Evolutionary conservation across 352 stramenopile genomes (phyloP).

Genomic region (Globisporangium megalacanthum): DNA sequence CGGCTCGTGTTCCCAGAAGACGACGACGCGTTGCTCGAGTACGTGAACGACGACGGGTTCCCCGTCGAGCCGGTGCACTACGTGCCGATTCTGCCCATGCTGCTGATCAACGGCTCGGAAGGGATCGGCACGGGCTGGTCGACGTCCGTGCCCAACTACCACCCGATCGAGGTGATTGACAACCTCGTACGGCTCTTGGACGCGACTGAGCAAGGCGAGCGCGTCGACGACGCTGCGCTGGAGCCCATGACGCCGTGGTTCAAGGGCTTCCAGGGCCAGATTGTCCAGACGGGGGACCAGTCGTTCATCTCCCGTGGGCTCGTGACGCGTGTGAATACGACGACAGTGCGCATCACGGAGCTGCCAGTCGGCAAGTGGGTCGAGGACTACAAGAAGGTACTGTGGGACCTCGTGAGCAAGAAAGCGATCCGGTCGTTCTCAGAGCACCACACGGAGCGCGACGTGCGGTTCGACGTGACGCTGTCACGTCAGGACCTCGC

Average conservation of each 20-base stretch:
- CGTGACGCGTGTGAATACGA: constrained; percentile 81
- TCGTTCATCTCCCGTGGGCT: constrained; percentile 72
- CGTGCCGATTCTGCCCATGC: constrained; percentile 94
- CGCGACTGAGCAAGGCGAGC: constrained; percentile 37
- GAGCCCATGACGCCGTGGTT: constrained; percentile 92
- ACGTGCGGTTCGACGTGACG: constrained; percentile 78
- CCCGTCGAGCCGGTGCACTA: constrained; percentile 98
- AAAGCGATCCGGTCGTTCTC: constrained; percentile 88
- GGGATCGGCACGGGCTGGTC: constrained; percentile 99
- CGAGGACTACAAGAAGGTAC: constrained; percentile 97
- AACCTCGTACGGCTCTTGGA: constrained; percentile 88
- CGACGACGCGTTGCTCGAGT: constrained; percentile 95
- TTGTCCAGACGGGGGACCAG: constrained; percentile 65
- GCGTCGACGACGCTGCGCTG: constrained; percentile 25
- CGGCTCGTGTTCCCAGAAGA: constrained; percentile 97
- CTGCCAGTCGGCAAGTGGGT: constrained; percentile 97
- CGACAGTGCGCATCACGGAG: constrained; percentile 95
- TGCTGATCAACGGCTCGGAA: constrained; percentile 98
- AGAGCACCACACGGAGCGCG: constrained; percentile 96
- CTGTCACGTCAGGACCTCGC: constrained; percentile 79
- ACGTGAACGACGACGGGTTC: constrained; percentile 98
- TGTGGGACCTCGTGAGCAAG: constrained; percentile 91
- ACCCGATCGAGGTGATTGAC: constrained; percentile 95
- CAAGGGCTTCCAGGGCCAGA: constrained; percentile 92
- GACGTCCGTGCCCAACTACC: constrained; percentile 93